Evolutionary conservation across 2,329 filamentous ascomycete species (phyloP).

Genomic region (Myotisia sp.): DNA sequence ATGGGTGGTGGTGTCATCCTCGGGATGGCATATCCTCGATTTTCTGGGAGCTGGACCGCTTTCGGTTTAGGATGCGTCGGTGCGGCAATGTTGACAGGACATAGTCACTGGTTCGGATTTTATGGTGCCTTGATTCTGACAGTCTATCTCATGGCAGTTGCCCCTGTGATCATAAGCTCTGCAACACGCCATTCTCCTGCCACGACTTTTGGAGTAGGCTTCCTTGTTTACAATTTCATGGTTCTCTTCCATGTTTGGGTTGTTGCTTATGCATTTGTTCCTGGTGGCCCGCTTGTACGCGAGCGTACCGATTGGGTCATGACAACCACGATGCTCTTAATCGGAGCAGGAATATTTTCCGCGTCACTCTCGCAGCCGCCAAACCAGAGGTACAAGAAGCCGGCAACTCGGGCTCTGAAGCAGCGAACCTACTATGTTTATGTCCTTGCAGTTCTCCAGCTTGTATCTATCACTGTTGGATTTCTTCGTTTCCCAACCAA

Average conservation of each 20-base stretch:
- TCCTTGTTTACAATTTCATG: slow-evolving; percentile 82
- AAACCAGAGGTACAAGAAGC: slow-evolving; percentile 23
- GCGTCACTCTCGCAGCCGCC: slow-evolving; percentile 38
- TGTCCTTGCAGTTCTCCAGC: slow-evolving; percentile 59
- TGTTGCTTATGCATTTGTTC: slow-evolving; percentile 94
- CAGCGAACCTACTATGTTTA: slow-evolving; percentile 56
- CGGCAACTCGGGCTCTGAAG: slow-evolving; percentile 30
- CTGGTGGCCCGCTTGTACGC: slow-evolving; percentile 77
- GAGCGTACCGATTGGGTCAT: slow-evolving; percentile 96
- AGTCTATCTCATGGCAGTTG: slow-evolving; percentile 66
- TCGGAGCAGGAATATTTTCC: slow-evolving; percentile 74
- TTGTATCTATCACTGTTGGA: slow-evolving; percentile 64
- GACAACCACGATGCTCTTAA: slow-evolving; percentile 65
- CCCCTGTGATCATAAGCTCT: slow-evolving; percentile 59
- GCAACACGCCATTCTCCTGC: slow-evolving; percentile 65
- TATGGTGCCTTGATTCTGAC: slow-evolving; percentile 65
- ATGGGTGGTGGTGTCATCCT: slow-evolving; percentile 72
- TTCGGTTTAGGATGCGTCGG: slow-evolving; percentile 67
- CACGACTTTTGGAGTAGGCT: slow-evolving; percentile 72
- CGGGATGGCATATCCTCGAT: slow-evolving; percentile 56
- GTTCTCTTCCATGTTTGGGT: slow-evolving; percentile 98
- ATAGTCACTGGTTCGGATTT: slow-evolving; percentile 75
- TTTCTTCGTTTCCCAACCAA: slow-evolving; percentile 88
- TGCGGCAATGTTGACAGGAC: slow-evolving; percentile 61
- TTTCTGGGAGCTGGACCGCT: slow-evolving; percentile 64